A percentile compares a stretch with the other conserved stretches of the same genome.
Conservation (phyloP, 768 basidiomycete genomes). For the Pleurotus sapidus region DNA sequence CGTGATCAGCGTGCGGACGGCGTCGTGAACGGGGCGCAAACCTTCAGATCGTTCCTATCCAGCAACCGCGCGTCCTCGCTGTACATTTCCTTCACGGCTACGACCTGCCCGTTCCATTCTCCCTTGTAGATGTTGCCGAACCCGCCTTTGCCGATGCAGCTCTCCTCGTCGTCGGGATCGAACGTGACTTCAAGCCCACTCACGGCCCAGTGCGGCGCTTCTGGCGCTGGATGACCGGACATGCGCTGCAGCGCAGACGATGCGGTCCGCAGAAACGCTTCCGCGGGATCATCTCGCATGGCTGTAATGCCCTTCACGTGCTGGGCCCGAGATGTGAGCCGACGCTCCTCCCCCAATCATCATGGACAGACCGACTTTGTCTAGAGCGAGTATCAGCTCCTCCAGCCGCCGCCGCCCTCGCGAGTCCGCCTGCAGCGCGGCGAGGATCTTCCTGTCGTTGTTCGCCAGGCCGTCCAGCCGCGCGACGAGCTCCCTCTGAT, state of each 20-base stretch:
- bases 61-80: slow-evolving; percentile 11
- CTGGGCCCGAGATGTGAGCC: not conserved
- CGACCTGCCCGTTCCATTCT: slow-evolving; percentile 21
- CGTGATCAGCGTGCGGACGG: no score
- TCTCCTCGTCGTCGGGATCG: slow-evolving; percentile 5
- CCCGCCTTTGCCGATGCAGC: slow-evolving; percentile 19
- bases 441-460: slow-evolving; percentile 14
- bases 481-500: slow-evolving; percentile 11
- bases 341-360: not conserved
- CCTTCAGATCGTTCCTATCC: slow-evolving; percentile 24
- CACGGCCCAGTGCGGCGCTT: slow-evolving; percentile 19
- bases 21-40: slow-evolving; percentile 7
- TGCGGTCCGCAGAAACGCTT: slow-evolving; percentile 14
- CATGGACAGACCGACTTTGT: slow-evolving; percentile 12
- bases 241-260: slow-evolving; percentile 13
- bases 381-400: slow-evolving; percentile 15
- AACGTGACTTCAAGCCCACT: slow-evolving; percentile 24
- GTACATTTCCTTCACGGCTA: slow-evolving; percentile 28
- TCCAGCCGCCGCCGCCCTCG: slow-evolving; percentile 13
- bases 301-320: not conserved
- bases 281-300: slow-evolving; percentile 8
- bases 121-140: slow-evolving; percentile 25
- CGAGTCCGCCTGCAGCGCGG: slow-evolving; percentile 13
- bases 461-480: slow-evolving; percentile 12
- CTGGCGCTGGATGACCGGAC: slow-evolving; percentile 4